Evolutionary conservation across 257 asterid genomes (phyloP).

Genomic region (Rauvolfia tetraphylla): DNA sequence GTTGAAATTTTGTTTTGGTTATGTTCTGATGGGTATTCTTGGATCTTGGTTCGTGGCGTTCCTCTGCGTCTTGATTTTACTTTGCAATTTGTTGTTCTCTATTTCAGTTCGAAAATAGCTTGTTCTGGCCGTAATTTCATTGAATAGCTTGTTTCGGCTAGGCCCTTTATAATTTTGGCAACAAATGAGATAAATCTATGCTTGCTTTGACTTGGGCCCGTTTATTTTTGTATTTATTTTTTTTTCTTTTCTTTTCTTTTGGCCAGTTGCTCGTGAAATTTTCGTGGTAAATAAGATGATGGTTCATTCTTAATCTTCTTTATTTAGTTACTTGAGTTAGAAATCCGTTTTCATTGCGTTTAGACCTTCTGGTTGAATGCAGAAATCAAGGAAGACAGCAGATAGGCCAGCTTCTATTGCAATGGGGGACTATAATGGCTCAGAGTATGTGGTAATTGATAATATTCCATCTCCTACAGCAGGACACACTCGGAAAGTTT

Average conservation of each 20-base stretch:
- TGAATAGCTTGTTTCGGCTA: background rate
- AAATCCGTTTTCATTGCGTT: background rate
- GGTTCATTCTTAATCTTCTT: too few species aligned
- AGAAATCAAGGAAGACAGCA: constrained; percentile 26
- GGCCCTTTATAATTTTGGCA: background rate
- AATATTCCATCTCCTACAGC: constrained; percentile 21
- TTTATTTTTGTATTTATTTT: background rate
- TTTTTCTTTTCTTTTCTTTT: background rate
- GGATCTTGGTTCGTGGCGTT: background rate
- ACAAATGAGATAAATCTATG: background rate
- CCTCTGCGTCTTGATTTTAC: background rate
- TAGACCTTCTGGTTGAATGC: constrained; percentile 11
- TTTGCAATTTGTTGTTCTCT: background rate
- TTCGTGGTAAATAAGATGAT: background rate
- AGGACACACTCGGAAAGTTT: constrained; percentile 24
- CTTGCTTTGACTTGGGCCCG: background rate
- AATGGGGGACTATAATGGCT: constrained; percentile 27
- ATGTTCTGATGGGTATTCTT: background rate
- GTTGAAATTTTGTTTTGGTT: background rate
- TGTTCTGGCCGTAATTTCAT: background rate
- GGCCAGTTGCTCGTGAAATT: background rate
- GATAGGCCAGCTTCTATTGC: constrained; percentile 19
- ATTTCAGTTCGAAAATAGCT: background rate
- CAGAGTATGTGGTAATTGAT: constrained; percentile 25
- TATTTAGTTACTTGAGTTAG: background rate